Evolutionary conservation across 805 yeast species (phyloP), one percentile per base, ranked within the genome.

Genomic region (Zygosaccharomyces bailii): DNA sequence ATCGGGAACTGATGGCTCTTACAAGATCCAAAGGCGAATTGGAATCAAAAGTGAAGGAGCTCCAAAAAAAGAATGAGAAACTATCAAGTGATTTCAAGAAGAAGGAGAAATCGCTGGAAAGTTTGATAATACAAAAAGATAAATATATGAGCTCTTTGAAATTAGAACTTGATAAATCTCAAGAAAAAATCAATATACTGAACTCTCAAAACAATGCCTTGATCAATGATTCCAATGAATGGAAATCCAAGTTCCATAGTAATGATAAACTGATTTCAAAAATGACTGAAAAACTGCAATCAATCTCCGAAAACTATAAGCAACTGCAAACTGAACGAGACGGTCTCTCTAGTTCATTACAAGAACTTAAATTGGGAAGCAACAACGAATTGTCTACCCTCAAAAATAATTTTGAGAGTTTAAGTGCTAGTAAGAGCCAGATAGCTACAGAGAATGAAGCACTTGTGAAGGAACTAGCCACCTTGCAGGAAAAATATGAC

Each of bases 1-100:
- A 83, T 43, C 71, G 91, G 31, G 98, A 90, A 51, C 68, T 90
- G 23, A 77, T 87, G 62, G 75, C 75, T 38, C 68, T 88, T 34
- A 74, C 80, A 0, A 78, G 77, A 44, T 79, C 79, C 25, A 82
- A 81, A 46, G 79, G 75, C 1, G 74, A 75, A 0, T 55, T 74
- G 5, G 80, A 75, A 35, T 68, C 69, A 19, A 62, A 64, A 6
- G 62, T 76, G 11, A 72, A 70, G 31, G 55, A 52, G 4, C 48
- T 73, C 34, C 76, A 79, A 45, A 75, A 70, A 33, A 75, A 75
- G 23, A 59, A 61, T 2, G 73, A 69, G 14, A 74, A 70, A 31
- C 50, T 55, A 0, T 59, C 61, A 3, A 49, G 43, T 49, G 11
- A 57, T 55, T 30, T 49, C 56, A 8, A 58, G 56, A 38, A 55